Base-by-base conservation (phyloP, 768 basidiomycete species). In the Rhizopogon vinicolor region DNA sequence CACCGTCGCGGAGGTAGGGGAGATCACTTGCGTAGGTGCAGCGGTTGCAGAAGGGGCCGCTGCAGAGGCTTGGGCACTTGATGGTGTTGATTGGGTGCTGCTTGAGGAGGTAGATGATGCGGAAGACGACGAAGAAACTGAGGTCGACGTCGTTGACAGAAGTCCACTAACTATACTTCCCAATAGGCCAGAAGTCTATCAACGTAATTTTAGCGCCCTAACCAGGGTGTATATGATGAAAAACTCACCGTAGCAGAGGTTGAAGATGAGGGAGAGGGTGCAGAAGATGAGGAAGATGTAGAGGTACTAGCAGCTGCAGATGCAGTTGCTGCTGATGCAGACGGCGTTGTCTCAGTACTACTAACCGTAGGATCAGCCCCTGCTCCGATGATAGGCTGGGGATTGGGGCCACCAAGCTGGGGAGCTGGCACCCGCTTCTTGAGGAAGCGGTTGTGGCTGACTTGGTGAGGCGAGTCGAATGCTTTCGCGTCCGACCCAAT, bases 371-470 rank as follows among this genome's bases (percentile, higher is more conserved):
- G 70, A 59, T 71, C 64, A 19, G 66, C 62, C 39, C 66, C 62
- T 41, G 72, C 75, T 58, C 73, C 75, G 56, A 68, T 69, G 57
- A 74, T 65, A 48, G 67, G 59, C 22, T 55, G 49, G n/a, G 46
- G 31, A 29, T 61, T 39, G 49, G 55, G 18, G 19, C 25, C 29
- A 37, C 53, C 44, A 28, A 52, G 2, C 55, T 55, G 57, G 14
- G 64, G 53, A 66, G 56, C 42, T 1, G 79, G 74, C 4, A 73
- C 65, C 39, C 89, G 86, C 67, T 87, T 89, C 73, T 78, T 87
- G 61, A 91, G 66, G 67, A 91, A 71, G 63, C 89, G 86, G 63
- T 83, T 81, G 63, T 84, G 71, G 63, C 73, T 73, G 50, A 62
- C 74, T 70, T 87, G 84, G 69, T 80, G 83, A 37, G 70, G 70